Base-by-base conservation (phyloP, 306 rosid genomes). In the Inga oerstediana region DNA sequence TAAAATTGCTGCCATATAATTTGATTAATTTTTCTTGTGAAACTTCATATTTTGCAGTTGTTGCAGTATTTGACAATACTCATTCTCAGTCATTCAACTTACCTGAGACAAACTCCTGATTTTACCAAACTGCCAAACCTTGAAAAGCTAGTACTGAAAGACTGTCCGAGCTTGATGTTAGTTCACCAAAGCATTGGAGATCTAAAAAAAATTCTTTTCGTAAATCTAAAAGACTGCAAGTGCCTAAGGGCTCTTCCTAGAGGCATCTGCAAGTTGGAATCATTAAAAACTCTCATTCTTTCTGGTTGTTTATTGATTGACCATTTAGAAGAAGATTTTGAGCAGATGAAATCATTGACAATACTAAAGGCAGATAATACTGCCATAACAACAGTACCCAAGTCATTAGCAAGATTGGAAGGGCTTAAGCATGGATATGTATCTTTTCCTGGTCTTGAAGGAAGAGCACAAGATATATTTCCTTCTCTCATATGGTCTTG, bases 31-130 rank as follows among this genome's bases (percentile, higher is more conserved):
- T 0, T 39, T 39, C 43, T 13, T 27, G 6, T 7, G 9, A 27
- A 27, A 27, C 27, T 27, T 27, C 27, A 27, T 27, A 27, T 27
- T 27, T 27, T 27, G 27, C 27, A 27, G 27, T 27, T 27, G 27
- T 27, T 27, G 27, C 27, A 27, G 27, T 27, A 1, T 27, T 56
- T 56, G 46, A 85, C 75, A 44, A 44, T 81, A 20, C 89, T 89
- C 30, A 82, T 82, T 80, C 84, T 91, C 0, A 51, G 89, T 41
- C 61, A 66, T 49, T 91, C 87, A 16, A 4, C 1, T 7, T 0
- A 10, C 75, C 41, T 88, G 54, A 35, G 3, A 13, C 8, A 15
- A 4, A 15, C 56, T 15, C 56, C 56, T 1, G 56, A 49, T 49
- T 49, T 14, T 16, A 49, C 7, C 1, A 15, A 49, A 4, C 0